phyloP scores from a whole-genome alignment of 176 grass and related monocot species.

The Oryza longistaminata region DNA sequence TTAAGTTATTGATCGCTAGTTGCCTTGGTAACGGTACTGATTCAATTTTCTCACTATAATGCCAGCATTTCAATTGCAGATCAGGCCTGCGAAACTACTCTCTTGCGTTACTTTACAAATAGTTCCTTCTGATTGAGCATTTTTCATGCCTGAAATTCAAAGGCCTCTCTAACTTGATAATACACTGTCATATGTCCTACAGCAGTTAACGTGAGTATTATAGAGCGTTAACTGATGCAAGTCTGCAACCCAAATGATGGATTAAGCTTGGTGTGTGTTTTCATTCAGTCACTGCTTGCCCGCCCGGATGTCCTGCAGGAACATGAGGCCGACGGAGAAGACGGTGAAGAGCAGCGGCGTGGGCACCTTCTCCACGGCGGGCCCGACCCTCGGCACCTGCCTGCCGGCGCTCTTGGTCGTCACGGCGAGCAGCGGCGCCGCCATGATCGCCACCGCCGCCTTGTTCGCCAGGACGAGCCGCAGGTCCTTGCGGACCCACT shows the following conservation, averaged over 20 bases:
- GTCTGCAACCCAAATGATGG: neutral
- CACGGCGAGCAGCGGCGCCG: constrained; percentile 52
- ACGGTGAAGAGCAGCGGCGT: constrained; percentile 54
- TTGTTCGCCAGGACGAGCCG: constrained; percentile 57
- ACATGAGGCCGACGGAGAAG: constrained; percentile 60
- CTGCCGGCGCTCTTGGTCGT: constrained; percentile 54
- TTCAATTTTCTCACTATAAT: too few species aligned
- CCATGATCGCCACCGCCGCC: constrained; percentile 51
- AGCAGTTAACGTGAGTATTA: neutral
- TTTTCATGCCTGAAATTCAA: neutral
- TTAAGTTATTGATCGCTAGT: too few species aligned
- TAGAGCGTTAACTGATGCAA: too few species aligned
- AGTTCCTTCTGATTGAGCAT: neutral
- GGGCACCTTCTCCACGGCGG: constrained; percentile 64
- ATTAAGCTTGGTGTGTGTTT: neutral
- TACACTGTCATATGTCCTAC: neutral
- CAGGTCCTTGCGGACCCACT: constrained; percentile 63
- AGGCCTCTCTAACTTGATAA: neutral
- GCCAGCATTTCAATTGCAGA: too few species aligned
- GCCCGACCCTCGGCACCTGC: constrained; percentile 47
- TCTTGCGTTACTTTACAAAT: too few species aligned
- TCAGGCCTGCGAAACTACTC: too few species aligned
- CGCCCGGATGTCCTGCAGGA: constrained; percentile 50
- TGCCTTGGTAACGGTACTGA: too few species aligned
- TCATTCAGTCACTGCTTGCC: constrained; percentile 3